Evolutionary conservation across 1,284 basidiomycete genomes (phyloP), one percentile per base, ranked within the genome.

Genomic region (Cerrena zonata): DNA sequence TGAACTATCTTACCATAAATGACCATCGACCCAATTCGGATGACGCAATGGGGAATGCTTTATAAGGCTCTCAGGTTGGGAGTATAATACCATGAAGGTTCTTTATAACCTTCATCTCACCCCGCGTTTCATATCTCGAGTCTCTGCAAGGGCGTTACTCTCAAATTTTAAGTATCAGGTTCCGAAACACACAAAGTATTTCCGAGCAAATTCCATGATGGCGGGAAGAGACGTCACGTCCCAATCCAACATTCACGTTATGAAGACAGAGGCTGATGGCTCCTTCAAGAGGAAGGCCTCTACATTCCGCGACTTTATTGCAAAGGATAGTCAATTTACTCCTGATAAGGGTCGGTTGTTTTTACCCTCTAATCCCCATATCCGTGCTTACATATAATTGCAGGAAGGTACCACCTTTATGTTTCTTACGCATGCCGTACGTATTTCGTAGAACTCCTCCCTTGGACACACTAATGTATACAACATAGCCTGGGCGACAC

Each of bases 321-420:
- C 82, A 62, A 77, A 79, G 54, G 86, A 81, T 3, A 84, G 86
- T 37, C 74, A 82, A 65, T 95, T 91, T 62, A 71, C 82, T 45
- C 87, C 95, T 1, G 94, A 94, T 69, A 79, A 77, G 67, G 89
- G 92, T 45, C 21, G 36, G n/a, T n/a, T n/a, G n/a, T n/a, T n/a
- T n/a, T n/a, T n/a, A n/a, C n/a, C n/a, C n/a, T n/a, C n/a, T n/a
- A n/a, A n/a, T n/a, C n/a, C n/a, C n/a, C n/a, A n/a, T n/a, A n/a
- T n/a, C n/a, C n/a, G n/a, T n/a, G n/a, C n/a, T n/a, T n/a, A n/a
- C n/a, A n/a, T 4, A n/a, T 34, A 13, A 3, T 38, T 54, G n/a
- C 58, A 91, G 91, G 79, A 49, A 82, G 93, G 45, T 96, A 96
- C 67, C 89, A 91, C 61, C 88, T 94, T 61, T 94, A 91, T 59